Evolutionary conservation across 1,284 basidiomycete species (phyloP).

Genomic region (Sanguinoderma infundibulare): DNA sequence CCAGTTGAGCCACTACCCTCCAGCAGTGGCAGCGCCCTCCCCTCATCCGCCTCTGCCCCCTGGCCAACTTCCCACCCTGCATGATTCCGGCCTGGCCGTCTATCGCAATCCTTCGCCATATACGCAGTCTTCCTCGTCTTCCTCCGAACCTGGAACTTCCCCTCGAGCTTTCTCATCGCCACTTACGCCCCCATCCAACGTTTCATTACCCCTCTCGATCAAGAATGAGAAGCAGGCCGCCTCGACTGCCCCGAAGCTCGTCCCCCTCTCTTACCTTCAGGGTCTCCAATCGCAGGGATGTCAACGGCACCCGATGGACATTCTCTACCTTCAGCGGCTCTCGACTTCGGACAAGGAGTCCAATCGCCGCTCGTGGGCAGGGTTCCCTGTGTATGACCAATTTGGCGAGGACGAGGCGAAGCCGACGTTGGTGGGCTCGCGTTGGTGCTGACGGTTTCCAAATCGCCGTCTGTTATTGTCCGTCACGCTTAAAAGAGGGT

Average conservation of each 20-base stretch:
- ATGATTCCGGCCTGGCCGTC: conserved; percentile 27
- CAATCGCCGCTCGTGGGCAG: conserved; percentile 20
- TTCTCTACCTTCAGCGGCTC: conserved; percentile 33
- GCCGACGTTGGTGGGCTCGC: conserved; percentile 18
- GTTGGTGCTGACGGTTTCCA: conserved; percentile 13
- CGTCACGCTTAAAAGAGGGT: conserved; percentile 15
- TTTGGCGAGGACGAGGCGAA: conserved; percentile 24
- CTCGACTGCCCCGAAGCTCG: conserved; percentile 28
- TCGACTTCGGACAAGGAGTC: conserved; percentile 24
- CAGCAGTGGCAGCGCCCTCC: neutral
- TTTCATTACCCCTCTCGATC: conserved; percentile 19
- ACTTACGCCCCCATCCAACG: conserved; percentile 26
- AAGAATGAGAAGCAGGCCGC: conserved; percentile 8
- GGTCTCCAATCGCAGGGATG: conserved; percentile 27
- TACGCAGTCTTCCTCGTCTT: conserved; percentile 33
- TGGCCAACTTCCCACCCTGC: conserved; percentile 26
- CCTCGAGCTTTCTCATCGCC: conserved; percentile 30
- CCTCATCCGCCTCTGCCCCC: conserved; percentile 7
- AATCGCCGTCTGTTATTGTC: neutral
- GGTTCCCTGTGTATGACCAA: conserved; percentile 14
- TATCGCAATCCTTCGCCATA: conserved; percentile 36
- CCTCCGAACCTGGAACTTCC: conserved; percentile 30
- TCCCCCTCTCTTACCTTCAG: conserved; percentile 36
- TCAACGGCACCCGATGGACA: conserved; percentile 33
- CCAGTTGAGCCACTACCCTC: conserved; percentile 4